phyloP scores from a whole-genome alignment of 179 eudicot genomes.

The Gypsophila paniculata region DNA sequence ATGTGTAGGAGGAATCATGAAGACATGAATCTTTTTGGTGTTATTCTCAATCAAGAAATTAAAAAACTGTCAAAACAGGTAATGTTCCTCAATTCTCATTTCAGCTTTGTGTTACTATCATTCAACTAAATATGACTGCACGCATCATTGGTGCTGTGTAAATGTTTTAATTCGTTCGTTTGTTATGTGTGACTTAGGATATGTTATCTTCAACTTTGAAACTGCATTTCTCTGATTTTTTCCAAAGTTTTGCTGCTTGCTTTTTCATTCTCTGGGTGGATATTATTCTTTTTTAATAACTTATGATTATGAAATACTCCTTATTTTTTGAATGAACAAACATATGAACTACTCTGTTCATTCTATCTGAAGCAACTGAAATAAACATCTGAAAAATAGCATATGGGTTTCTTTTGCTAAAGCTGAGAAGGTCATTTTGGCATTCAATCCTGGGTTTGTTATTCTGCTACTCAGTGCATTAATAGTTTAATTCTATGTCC shows the following conservation, averaged over 20 bases:
- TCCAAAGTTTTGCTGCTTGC: not conserved
- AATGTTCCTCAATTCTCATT: slow-evolving; percentile 4
- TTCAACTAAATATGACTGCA: not conserved
- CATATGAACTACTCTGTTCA: too few relatives aligned
- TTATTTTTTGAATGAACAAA: too few relatives aligned
- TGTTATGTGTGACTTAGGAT: not conserved
- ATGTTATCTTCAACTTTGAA: not conserved
- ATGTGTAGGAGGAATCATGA: slow-evolving; percentile 76
- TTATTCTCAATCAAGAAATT: slow-evolving; percentile 84
- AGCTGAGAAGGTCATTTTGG: too few relatives aligned
- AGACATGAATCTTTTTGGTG: slow-evolving; percentile 75
- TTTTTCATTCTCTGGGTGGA: too few relatives aligned
- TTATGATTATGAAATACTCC: too few relatives aligned
- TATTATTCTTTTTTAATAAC: too few relatives aligned
- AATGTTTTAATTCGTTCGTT: not conserved
- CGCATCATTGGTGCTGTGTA: not conserved
- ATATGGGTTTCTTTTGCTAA: too few relatives aligned
- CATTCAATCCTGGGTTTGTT: too few relatives aligned
- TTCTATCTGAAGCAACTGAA: too few relatives aligned
- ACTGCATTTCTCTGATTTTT: not conserved
- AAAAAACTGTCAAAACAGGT: slow-evolving; percentile 83
- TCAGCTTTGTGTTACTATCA: slow-evolving; percentile 1
- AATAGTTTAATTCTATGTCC: too few relatives aligned
- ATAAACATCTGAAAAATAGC: too few relatives aligned
- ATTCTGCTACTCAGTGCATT: too few relatives aligned